Conservation (phyloP, 2,329 filamentous ascomycete species). For the Sphaerulina vaccinii region DNA sequence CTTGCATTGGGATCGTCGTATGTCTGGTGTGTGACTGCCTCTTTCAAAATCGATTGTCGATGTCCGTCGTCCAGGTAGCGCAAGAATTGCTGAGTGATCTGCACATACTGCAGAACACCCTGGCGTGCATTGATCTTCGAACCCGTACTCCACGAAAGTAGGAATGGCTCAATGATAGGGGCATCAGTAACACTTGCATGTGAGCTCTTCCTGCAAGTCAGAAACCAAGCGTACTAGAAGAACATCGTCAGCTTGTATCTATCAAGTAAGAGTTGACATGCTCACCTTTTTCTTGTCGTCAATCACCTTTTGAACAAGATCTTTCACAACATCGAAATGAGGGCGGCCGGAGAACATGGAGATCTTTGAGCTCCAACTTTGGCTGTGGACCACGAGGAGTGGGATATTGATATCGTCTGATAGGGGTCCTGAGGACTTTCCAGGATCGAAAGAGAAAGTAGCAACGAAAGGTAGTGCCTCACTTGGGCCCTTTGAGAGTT, state of each 20-base stretch:
- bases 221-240: constrained; percentile 42
- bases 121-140: constrained; percentile 58
- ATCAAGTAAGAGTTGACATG: neutral
- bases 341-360: constrained; percentile 62
- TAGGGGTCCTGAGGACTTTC: constrained; percentile 62
- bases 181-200: constrained; percentile 68
- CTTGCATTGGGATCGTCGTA: constrained; percentile 35
- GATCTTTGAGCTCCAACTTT: constrained; percentile 60
- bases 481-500: constrained; percentile 54
- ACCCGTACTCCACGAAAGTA: constrained; percentile 62
- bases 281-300: constrained; percentile 42
- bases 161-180: constrained; percentile 60
- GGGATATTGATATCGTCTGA: constrained; percentile 61
- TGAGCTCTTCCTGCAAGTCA: constrained; percentile 43
- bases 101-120: constrained; percentile 61
- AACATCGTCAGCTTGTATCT: neutral
- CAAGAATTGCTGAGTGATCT: constrained; percentile 58
- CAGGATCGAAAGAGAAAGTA: constrained; percentile 64
- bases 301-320: constrained; percentile 51
- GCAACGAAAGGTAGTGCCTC: constrained; percentile 52
- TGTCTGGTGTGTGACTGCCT: constrained; percentile 47
- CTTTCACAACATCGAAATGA: constrained; percentile 63
- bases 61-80: constrained; percentile 46
- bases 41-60: constrained; percentile 50
- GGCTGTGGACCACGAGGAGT: constrained; percentile 61